These are phyloP conservation scores for Cadophora luteo-olivacea DNA, from an alignment of 2,329 filamentous ascomycete genomes.

Conservation along the genomic window DNA sequence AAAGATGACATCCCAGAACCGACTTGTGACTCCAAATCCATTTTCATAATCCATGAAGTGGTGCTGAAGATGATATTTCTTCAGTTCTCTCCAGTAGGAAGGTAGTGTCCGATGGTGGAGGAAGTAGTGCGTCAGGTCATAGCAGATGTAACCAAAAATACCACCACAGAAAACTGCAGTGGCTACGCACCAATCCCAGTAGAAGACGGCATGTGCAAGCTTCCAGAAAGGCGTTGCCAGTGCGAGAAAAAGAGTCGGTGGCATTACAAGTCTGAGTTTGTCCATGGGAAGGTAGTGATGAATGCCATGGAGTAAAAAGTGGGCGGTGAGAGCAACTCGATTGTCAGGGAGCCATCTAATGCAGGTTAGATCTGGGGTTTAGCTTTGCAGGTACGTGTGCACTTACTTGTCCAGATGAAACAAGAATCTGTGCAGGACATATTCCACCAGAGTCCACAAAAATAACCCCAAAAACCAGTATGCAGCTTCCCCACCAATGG, in stretches of 20 bases:
- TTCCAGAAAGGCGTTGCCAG: constrained; percentile 93
- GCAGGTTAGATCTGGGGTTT: constrained; percentile 40
- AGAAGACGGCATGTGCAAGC: constrained; percentile 82
- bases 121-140: constrained; percentile 98
- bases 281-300: constrained; percentile 99
- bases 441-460: constrained; percentile 92
- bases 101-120: constrained; percentile 94
- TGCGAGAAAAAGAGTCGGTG: constrained; percentile 82
- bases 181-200: constrained; percentile 83
- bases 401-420: constrained; percentile 93
- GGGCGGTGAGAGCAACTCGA: constrained; percentile 80
- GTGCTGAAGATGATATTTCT: constrained; percentile 97
- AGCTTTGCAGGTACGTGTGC: background rate
- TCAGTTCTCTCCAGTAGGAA: constrained; percentile 86
- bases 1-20: constrained; percentile 94
- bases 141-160: constrained; percentile 94
- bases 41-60: constrained; percentile 99
- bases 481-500: constrained; percentile 52
- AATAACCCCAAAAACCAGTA: constrained; percentile 76
- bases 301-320: constrained; percentile 95
- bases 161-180: constrained; percentile 84
- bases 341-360: constrained; percentile 87
- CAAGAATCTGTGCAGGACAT: constrained; percentile 84
- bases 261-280: constrained; percentile 96
- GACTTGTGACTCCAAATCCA: constrained; percentile 94